phyloP scores from a whole-genome alignment of 2,329 filamentous ascomycete genomes.

The Fusarium anguioides region DNA sequence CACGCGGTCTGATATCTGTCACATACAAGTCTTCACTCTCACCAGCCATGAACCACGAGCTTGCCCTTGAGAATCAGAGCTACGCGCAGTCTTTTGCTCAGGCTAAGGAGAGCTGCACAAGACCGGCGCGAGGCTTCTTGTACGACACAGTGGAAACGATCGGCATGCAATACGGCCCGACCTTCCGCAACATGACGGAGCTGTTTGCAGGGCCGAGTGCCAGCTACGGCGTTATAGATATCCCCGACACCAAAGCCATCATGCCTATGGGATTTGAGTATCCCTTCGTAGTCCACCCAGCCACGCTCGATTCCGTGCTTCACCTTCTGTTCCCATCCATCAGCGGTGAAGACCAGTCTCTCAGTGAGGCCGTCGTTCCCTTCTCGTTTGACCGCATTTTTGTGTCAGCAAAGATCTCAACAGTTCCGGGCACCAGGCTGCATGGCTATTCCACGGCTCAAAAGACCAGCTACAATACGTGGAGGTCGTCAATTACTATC shows the following conservation, averaged over 20 bases:
- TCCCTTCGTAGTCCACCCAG: neutral
- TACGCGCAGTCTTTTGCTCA: neutral
- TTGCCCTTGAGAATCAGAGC: neutral
- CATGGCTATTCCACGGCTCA: neutral
- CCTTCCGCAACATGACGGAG: neutral
- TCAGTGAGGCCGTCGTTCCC: neutral
- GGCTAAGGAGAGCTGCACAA: neutral
- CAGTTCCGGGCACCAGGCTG: neutral
- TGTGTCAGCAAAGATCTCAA: neutral
- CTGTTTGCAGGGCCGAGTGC: neutral
- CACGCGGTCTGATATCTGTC: neutral
- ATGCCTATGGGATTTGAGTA: neutral
- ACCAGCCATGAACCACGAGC: neutral
- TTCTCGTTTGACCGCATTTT: neutral
- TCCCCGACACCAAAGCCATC: neutral
- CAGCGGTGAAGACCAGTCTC: neutral
- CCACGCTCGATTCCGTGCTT: neutral
- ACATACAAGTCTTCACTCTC: neutral
- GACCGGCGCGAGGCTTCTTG: neutral
- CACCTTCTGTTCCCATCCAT: neutral
- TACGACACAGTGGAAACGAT: neutral
- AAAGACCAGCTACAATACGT: neutral
- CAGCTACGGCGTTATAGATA: neutral
- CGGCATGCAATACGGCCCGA: neutral
- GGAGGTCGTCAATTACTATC: neutral